Evolutionary conservation across 176 grass and related monocot species (phyloP), one percentile per base, ranked within the genome.

Genomic region (Oryza punctata): DNA sequence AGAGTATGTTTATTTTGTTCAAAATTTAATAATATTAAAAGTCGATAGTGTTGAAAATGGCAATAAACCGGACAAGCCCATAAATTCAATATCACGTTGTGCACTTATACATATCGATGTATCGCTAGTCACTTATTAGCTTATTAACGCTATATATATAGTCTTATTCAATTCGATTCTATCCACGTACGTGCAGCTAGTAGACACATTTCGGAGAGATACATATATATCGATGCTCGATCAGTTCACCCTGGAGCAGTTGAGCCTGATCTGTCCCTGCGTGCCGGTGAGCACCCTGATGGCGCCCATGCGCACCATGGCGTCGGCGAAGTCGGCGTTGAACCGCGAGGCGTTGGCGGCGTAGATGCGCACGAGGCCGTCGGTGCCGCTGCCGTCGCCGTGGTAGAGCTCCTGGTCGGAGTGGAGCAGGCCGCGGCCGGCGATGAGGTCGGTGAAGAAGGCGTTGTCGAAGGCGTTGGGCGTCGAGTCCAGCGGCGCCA

Each of bases 341-440:
- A 94, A 94, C 24, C 65, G 70, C 16, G n/a, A 68, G 19, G 69
- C 21, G 66, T 63, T 86, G 19, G 87, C 43, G 2, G 85, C 75
- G 81, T 90, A 94, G 25, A 54, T 37, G 27, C 35, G 65, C 29
- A 94, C 87, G 40, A 90, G 78, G 13, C 57, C 69, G 75, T 94
- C 93, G 2, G 93, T 85, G 57, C 82, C 67, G 12, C 87, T 84
- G 18, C 88, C 86, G 43, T 77, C 85, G 18, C 88, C 86, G 43
- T 61, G 80, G 81, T 84, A 85, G 30, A 94, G 87, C 73, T 92
- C 82, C 72, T 92, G 90, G 84, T 94, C 93, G 3, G 93, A 92
- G 83, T 94, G 87, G 13, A 94, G 90, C 19, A 92, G 61, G 6
- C 90, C 87, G 18, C 89, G 69, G 54, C 80, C 75, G 16, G 57